Base-by-base conservation (phyloP, 1,284 basidiomycete genomes). In the Cutaneotrichosporon daszewskae region DNA sequence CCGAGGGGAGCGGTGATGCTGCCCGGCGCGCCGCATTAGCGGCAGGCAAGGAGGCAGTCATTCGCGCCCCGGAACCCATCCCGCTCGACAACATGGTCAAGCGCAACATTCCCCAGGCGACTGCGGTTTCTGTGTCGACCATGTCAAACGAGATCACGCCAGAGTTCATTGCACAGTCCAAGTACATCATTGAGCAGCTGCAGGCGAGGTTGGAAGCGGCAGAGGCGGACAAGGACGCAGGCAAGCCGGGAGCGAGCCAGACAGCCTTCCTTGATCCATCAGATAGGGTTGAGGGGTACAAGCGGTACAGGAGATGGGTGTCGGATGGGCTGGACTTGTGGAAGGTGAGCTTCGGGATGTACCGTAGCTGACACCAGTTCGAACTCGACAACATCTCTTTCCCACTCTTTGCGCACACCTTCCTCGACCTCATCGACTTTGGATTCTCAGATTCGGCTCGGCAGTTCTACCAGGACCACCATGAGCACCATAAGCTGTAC, bases 391-490 rank as follows among this genome's bases (percentile, higher is more conserved):
- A 60, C 27, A 83, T 98, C 26, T 74, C 96, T 14, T 92, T 92
- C 61, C 95, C 95, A 4, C 85, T 99, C 51, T 98, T 97, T 66
- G 89, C 87, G 32, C 91, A 99, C 71, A 95, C 95, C 61, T 97
- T 94, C 70, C 77, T 99, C 26, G 92, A 97, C 66, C 78, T 99
- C 37, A 83, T 97, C 42, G 83, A 91, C 59, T 82, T 85, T 51
- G 90, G 88, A 4, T 89, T 87, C 69, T 84, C 86, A 56, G 85
- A 89, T 57, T 86, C 90, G n/a, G 89, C 87, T 13, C 76, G 83
- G 23, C 76, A 78, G 31, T 91, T 96, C 72, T 88, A 81, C 68
- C 69, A 76, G 14, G 77, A 77, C 3, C 87, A 90, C 62, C 80
- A 85, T 4, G 69, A 76, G 2, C 81, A 84, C 2, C 76, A 95